Conservation (phyloP, 2,329 filamentous ascomycete species). For the Trichoderma polysporum region DNA sequence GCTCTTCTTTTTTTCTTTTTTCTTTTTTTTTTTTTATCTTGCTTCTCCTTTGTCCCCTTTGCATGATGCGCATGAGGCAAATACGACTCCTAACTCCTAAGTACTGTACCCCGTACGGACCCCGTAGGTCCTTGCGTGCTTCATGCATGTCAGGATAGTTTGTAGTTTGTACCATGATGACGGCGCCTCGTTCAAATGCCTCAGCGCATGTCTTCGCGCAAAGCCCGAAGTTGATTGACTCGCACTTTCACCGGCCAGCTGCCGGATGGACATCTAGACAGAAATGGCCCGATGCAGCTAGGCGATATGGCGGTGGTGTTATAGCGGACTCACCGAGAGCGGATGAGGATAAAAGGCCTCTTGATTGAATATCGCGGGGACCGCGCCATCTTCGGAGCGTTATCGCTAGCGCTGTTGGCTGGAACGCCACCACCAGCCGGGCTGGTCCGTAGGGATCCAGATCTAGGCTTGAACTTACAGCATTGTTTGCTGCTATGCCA, state of each 20-base stretch:
- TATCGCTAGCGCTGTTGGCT: slow-evolving; percentile 10
- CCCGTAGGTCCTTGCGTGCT: slow-evolving; percentile 8
- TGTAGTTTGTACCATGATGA: neutral
- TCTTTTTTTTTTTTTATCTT: neutral
- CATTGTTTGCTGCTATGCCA: neutral
- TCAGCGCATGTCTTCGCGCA: neutral
- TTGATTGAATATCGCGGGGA: slow-evolving; percentile 9
- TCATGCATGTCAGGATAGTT: slow-evolving; percentile 1
- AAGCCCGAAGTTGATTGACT: no score
- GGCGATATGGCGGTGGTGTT: neutral
- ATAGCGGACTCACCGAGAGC: slow-evolving; percentile 13
- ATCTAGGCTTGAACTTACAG: slow-evolving; percentile 7
- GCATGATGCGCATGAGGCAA: slow-evolving; percentile 5
- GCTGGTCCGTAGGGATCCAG: slow-evolving; percentile 10
- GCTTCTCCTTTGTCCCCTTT: neutral
- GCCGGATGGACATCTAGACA: neutral
- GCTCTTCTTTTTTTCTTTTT: neutral
- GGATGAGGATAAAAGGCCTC: neutral
- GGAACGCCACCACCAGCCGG: slow-evolving; percentile 16
- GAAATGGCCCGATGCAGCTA: slow-evolving; percentile 6
- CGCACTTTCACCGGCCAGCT: neutral
- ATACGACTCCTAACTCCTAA: neutral
- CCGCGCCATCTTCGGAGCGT: slow-evolving; percentile 12
- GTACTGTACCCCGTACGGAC: neutral
- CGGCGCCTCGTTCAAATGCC: slow-evolving; percentile 5